Evolutionary conservation across 495 filamentous ascomycete genomes (phyloP), one percentile per base, ranked within the genome.

Genomic region (Aspergillus baeticus): DNA sequence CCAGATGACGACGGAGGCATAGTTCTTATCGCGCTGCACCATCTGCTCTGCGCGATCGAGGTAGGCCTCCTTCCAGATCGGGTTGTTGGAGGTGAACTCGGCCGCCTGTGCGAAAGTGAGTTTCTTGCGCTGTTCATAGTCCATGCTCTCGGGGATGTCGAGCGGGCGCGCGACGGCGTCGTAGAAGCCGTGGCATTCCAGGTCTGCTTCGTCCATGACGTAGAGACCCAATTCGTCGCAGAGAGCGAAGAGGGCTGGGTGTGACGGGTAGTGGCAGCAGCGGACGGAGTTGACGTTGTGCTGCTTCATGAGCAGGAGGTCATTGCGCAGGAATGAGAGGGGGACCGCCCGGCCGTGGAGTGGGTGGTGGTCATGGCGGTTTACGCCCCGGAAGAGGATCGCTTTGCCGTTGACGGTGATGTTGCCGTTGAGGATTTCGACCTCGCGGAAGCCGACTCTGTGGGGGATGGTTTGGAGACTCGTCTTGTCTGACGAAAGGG

Each of bases 171-270:
- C 74, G 11, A 84, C 70, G 6, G 72, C 75, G 34, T 68, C 57
- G 42, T 84, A 81, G 47, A 88, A 87, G 2, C 87, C 86, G 44
- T 88, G 87, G 57, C 84, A 88, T 65, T 88, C 87, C 0, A 88
- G 76, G 61, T 90, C 86, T 0, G 84, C 83, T 64, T 90, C 87
- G 50, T 88, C 86, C 57, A 89, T 85, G 13, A 89, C 77, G 74
- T 81, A 89, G 29, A 90, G 70, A 0, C 87, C 87, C 26, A 89
- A 66, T 60, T 89, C 84, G 57, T 89, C 84, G 37, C 81, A 82
- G 2, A 89, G 65, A n/a, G 83, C 78, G 46, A 83, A 82, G 7
- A 88, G 70, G 22, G 65, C 64, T 1, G 80, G 76, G 54, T 86
- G 74, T 22, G 80, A 81, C 5, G 85, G 85, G 47, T 87, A 83